Conservation (phyloP, 2,329 filamentous ascomycete genomes). For the Aspergillus sclerotialis region DNA sequence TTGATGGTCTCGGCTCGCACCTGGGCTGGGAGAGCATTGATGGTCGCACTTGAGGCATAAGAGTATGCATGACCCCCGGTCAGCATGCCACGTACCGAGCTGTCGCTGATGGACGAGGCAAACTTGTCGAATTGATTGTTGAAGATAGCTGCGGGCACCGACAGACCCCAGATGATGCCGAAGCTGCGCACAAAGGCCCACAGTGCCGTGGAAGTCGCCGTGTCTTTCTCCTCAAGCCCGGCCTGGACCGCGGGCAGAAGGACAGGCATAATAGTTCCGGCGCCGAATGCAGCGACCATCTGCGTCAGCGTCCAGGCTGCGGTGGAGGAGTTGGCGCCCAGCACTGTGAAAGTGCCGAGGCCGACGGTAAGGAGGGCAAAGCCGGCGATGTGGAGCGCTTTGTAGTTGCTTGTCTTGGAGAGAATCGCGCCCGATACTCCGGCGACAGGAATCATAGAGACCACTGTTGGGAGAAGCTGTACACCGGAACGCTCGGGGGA, state of each 20-base stretch:
- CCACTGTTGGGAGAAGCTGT: constrained; percentile 11
- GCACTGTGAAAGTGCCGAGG: constrained; percentile 36
- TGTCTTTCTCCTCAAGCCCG: constrained; percentile 3
- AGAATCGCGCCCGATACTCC: constrained; percentile 14
- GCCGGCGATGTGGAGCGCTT: constrained; percentile 27
- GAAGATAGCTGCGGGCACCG: constrained; percentile 3
- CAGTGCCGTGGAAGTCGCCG: not conserved
- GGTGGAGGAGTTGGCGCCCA: constrained; percentile 30
- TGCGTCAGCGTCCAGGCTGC: constrained; percentile 39
- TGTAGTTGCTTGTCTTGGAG: constrained; percentile 22
- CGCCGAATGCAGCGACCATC: constrained; percentile 33
- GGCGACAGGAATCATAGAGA: constrained; percentile 12
- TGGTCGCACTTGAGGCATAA: too few relatives aligned
- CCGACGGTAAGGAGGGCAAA: constrained; percentile 36
- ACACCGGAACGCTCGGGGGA: constrained; percentile 22
- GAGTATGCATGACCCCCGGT: too few relatives aligned
- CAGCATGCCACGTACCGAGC: too few relatives aligned
- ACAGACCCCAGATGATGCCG: constrained; percentile 3
- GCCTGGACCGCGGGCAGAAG: constrained; percentile 42
- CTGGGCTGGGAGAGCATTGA: too few relatives aligned
- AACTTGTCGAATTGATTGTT: too few relatives aligned
- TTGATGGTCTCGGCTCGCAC: constrained; percentile 26
- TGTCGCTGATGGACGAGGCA: too few relatives aligned
- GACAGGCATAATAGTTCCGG: constrained; percentile 37
- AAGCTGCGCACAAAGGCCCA: constrained; percentile 3